Evolutionary conservation across 2,329 filamentous ascomycete species (phyloP), one percentile per base, ranked within the genome.

Genomic region (Rhynchosporium graminicola): DNA sequence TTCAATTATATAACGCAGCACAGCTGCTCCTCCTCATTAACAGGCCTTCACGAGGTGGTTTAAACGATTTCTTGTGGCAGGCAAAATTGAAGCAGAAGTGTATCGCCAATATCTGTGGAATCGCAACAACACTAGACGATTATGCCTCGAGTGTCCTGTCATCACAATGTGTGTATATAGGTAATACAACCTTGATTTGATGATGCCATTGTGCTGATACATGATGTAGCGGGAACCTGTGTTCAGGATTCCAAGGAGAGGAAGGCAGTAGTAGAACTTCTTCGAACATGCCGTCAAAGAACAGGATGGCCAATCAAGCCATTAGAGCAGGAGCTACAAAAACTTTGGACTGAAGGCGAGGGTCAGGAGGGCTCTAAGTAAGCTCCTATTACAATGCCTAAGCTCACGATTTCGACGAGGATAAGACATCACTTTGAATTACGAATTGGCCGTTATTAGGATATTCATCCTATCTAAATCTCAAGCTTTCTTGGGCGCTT

Each of bases 1-100:
- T 85, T 5, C 83, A 85, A 66, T 77, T 80, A 13, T 80, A 82
- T 65, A 77, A 78, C 66, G 80, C 83, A 63, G 81, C 82, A 0
- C 76, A 79, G 9, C 81, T 85, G 48, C 73, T 86, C 0, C 76
- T 84, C 1, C 73, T 82, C 0, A 76, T 84, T 54, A 80, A 85
- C 57, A 78, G 81, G 52, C 83, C 82, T 1, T 79, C 79, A 0
- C 74, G 76, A 10, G 80, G 80, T 1, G 82, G 80, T 0, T 77
- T 81, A 52, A 74, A 79, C 15, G 80, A 81, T 10, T 83, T 80
- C 65, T 65, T 78, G 46, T 71, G 75, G 26, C 75, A 78, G 20
- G 60, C 77, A 80, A 65, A 76, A 76, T 60, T 71, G 74, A n/a
- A 74, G 81, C 7, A 77, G 13, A 78, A 81, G 40, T 78, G 79